Evolutionary conservation across 2,329 filamentous ascomycete species (phyloP).

Genomic region (Colletotrichum sojae): DNA sequence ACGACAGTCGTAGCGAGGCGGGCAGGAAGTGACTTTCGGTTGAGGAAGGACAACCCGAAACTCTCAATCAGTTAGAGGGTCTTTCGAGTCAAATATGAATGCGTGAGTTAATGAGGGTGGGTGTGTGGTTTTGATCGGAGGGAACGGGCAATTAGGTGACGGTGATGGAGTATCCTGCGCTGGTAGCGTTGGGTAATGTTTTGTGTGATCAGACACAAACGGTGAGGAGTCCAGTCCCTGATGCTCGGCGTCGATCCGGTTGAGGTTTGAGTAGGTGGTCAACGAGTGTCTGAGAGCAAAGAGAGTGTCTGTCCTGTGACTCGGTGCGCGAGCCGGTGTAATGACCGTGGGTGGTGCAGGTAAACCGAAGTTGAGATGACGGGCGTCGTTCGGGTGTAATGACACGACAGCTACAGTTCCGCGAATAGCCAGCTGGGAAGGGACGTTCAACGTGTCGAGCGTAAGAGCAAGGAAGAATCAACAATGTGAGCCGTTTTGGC

Average conservation of each 20-base stretch:
- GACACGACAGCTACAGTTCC: conserved; percentile 11
- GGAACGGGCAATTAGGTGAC: conserved; percentile 25
- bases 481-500: background rate
- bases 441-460: conserved; percentile 40
- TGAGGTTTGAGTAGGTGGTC: conserved; percentile 7
- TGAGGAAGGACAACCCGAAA: conserved; percentile 11
- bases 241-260: conserved; percentile 27
- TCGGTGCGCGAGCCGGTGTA: conserved; percentile 29
- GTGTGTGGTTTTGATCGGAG: conserved; percentile 10
- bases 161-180: conserved; percentile 25
- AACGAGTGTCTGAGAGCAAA: conserved; percentile 19
- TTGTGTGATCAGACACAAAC: conserved; percentile 26
- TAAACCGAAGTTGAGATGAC: conserved; percentile 21
- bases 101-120: conserved; percentile 16
- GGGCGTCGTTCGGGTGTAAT: conserved; percentile 24
- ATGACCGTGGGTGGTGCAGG: conserved; percentile 35
- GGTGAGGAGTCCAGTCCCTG: conserved; percentile 42
- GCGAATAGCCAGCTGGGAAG: conserved; percentile 31
- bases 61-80: conserved; percentile 18
- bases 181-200: conserved; percentile 13
- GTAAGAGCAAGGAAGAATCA: background rate
- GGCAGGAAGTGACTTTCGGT: conserved; percentile 13
- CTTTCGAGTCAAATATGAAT: conserved; percentile 13
- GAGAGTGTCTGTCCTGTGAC: conserved; percentile 26
- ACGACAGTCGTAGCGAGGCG: conserved; percentile 39